Conservation (phyloP, 352 stramenopile genomes). For the Phytophthora syringae region DNA sequence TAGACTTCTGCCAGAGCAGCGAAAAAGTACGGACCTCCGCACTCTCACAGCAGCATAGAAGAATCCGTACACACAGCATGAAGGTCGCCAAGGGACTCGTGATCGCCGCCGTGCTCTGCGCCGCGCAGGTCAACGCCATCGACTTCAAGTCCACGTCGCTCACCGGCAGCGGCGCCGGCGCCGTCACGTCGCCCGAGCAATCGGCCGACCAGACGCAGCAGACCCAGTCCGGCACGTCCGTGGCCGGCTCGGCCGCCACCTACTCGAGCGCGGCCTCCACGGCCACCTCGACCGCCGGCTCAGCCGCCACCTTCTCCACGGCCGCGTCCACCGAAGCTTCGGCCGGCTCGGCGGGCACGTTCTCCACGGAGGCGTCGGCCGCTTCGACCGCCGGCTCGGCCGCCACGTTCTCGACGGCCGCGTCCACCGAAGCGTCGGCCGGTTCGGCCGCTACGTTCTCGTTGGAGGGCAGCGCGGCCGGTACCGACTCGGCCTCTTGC, state of each 20-base stretch:
- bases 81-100: conserved; percentile 56
- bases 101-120: conserved; percentile 60
- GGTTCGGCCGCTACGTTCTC: too few relatives aligned
- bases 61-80: conserved; percentile 21
- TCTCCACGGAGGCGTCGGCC: background rate
- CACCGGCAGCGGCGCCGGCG: conserved; percentile 23
- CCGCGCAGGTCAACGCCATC: conserved; percentile 58
- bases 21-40: background rate
- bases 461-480: conserved; percentile 5
- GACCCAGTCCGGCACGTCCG: conserved; percentile 3
- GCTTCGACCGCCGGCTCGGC: background rate
- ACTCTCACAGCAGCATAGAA: background rate
- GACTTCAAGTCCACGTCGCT: conserved; percentile 44
- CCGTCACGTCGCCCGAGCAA: conserved; percentile 27
- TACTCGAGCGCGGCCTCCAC: conserved; percentile 1
- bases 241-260: conserved; percentile 9
- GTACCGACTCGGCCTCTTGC: conserved; percentile 34
- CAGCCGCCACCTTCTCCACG: background rate
- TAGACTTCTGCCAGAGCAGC: conserved; percentile 32
- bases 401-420: too few relatives aligned
- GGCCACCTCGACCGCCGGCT: background rate
- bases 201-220: conserved; percentile 5
- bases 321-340: too few relatives aligned
- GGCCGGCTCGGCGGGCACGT: conserved; percentile 6
- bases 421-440: background rate